These are phyloP conservation scores for Acacia acuminata DNA, from an alignment of 306 rosid genomes.

Conservation along the genomic window DNA sequence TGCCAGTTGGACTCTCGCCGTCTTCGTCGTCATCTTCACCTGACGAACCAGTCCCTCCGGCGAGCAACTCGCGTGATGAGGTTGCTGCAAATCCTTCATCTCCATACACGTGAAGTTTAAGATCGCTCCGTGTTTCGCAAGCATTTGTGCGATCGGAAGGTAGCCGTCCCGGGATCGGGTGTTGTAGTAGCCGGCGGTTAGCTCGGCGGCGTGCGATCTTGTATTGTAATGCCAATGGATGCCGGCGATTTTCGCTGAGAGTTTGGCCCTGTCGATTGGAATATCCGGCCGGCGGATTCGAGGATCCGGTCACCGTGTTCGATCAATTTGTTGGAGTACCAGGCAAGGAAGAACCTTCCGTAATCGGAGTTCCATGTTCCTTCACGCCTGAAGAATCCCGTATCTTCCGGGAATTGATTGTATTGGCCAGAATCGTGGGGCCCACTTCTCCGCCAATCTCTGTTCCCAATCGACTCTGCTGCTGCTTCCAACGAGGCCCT, in stretches of 20 bases:
- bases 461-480: no score
- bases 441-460: no score
- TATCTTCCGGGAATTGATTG: slow-evolving; percentile 83
- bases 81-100: no score
- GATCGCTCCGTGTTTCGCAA: no score
- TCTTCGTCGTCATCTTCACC: no score
- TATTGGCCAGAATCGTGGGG: no score
- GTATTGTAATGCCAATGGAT: slow-evolving; percentile 61
- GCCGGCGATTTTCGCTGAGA: slow-evolving; percentile 92
- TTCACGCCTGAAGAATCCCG: slow-evolving; percentile 74
- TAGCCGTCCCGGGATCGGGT: slow-evolving; percentile 77
- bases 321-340: slow-evolving; percentile 77
- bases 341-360: slow-evolving; percentile 77
- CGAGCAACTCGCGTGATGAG: no score
- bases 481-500: no score
- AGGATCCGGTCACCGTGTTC: slow-evolving; percentile 77
- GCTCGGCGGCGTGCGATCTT: slow-evolving; percentile 90
- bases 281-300: slow-evolving; percentile 68
- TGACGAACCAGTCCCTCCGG: no score
- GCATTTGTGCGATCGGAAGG: slow-evolving; percentile 64
- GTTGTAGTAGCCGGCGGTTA: slow-evolving; percentile 89
- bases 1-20: no score
- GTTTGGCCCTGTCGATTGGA: slow-evolving; percentile 65
- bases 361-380: slow-evolving; percentile 89
- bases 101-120: no score